Evolutionary conservation across 352 stramenopile species (phyloP).

Genomic region (Globisporangium paroecandrum): DNA sequence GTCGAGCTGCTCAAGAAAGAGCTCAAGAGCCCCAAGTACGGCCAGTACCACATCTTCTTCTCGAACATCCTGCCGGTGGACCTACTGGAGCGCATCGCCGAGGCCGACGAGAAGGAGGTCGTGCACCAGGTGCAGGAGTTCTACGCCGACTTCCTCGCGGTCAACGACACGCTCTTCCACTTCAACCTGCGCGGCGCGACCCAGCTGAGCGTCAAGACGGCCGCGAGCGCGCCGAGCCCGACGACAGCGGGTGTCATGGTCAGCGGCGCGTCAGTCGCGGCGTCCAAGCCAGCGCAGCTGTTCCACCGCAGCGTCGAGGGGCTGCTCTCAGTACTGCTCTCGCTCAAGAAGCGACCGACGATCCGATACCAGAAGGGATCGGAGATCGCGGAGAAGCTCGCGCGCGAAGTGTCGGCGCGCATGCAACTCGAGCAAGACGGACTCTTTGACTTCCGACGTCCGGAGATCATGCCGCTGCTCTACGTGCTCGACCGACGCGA

Average conservation of each 20-base stretch:
- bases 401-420: slow-evolving; percentile 89
- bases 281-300: slow-evolving; percentile 43
- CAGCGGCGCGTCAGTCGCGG: slow-evolving; percentile 24
- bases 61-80: slow-evolving; percentile 94
- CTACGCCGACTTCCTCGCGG: slow-evolving; percentile 97
- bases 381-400: slow-evolving; percentile 91
- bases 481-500: slow-evolving; percentile 98
- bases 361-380: slow-evolving; percentile 96
- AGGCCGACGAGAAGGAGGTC: slow-evolving; percentile 93
- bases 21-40: slow-evolving; percentile 93
- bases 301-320: slow-evolving; percentile 94
- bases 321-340: slow-evolving; percentile 92
- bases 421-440: slow-evolving; percentile 94
- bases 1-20: slow-evolving; percentile 91
- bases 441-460: slow-evolving; percentile 96
- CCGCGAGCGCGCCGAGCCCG: slow-evolving; percentile 22
- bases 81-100: slow-evolving; percentile 93
- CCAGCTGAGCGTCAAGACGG: slow-evolving; percentile 44
- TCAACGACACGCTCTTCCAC: slow-evolving; percentile 98
- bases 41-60: slow-evolving; percentile 99
- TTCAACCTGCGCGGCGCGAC: slow-evolving; percentile 88
- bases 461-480: slow-evolving; percentile 71
- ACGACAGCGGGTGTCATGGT: slow-evolving; percentile 46
- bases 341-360: slow-evolving; percentile 94
- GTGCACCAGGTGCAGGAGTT: slow-evolving; percentile 97